Base-by-base conservation (phyloP, 306 rosid species). In the Abrus pulchellus region DNA sequence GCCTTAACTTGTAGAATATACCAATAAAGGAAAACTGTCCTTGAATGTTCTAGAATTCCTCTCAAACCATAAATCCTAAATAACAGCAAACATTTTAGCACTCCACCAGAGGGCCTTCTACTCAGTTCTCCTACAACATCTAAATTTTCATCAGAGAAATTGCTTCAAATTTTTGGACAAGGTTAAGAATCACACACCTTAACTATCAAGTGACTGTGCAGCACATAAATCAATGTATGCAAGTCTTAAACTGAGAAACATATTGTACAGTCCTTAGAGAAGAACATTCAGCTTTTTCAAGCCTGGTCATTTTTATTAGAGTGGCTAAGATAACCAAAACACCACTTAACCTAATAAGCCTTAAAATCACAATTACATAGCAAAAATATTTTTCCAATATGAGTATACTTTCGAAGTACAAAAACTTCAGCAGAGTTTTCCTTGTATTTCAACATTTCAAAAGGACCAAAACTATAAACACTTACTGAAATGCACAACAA, bases 131-230 rank as follows among this genome's bases (percentile, higher is more conserved):
- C 36, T 33, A 53, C 53, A 72, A 20, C 30, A 50, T 36, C 57
- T 66, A 41, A 77, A 9, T 68, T 52, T 44, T 44, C 61, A 41
- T 32, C 3, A 57, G 52, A 68, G 70, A 57, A 68, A 45, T 64
- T 44, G 34, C 52, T 57, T 57, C 68, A 68, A 68, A 56, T 10
- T n/a, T 44, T 40, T 33, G 14, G 30, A 28, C 28, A 40, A 41
- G 66, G 47, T 53, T 28, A 64, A 28, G 41, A 52, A 11, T 40
- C 36, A 77, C 66, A 44, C 60, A 6, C 50, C 68, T 13, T 66
- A 67, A 62, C 10, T 66, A 4, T 54, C 56, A 29, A 20, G 66
- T 7, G 10, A 14, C 45, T 55, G 28, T 20, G 68, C 38, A 53
- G 82, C 53, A 27, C 63, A 28, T 36, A 36, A 29, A 53, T 11